Percentiles rank a stretch among this genome's conserved stretches.
Evolutionary conservation across 345 rosid species (phyloP).

Genomic region (Moringa oleifera): DNA sequence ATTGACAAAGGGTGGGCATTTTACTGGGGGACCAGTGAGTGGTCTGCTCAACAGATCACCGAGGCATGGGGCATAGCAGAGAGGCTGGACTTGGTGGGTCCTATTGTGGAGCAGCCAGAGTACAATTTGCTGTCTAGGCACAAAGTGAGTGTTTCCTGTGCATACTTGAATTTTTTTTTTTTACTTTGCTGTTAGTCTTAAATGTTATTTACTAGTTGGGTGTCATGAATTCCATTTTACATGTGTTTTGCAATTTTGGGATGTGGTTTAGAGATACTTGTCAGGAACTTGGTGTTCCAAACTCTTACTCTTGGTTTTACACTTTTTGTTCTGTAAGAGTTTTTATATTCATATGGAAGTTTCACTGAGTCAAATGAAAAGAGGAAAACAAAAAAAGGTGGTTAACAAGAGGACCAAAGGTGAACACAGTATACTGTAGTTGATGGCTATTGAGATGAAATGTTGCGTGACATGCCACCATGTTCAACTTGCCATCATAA

Average conservation of each 20-base stretch:
- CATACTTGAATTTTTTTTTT: background rate
- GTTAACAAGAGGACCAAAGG: background rate
- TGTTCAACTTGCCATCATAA: background rate
- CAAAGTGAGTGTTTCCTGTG: constrained; percentile 42
- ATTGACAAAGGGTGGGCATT: constrained; percentile 99
- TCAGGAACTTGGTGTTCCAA: background rate
- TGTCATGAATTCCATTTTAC: background rate
- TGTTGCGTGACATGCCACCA: background rate
- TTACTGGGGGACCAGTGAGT: constrained; percentile 99
- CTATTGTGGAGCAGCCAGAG: constrained; percentile 96
- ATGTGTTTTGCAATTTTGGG: background rate
- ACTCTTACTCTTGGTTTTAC: background rate
- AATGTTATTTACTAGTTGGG: background rate
- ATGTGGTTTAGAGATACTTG: background rate
- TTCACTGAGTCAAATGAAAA: background rate
- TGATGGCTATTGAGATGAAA: background rate
- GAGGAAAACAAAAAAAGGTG: background rate
- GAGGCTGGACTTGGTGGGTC: constrained; percentile 83
- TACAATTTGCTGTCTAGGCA: constrained; percentile 86
- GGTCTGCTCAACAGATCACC: constrained; percentile 96
- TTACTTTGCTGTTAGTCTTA: background rate
- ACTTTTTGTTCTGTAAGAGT: background rate
- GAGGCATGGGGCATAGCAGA: constrained; percentile 95
- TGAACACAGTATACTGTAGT: background rate
- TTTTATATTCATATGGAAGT: too few relatives aligned